Evolutionary conservation across 768 basidiomycete species (phyloP).

Genomic region (Suillus cothurnatus): DNA sequence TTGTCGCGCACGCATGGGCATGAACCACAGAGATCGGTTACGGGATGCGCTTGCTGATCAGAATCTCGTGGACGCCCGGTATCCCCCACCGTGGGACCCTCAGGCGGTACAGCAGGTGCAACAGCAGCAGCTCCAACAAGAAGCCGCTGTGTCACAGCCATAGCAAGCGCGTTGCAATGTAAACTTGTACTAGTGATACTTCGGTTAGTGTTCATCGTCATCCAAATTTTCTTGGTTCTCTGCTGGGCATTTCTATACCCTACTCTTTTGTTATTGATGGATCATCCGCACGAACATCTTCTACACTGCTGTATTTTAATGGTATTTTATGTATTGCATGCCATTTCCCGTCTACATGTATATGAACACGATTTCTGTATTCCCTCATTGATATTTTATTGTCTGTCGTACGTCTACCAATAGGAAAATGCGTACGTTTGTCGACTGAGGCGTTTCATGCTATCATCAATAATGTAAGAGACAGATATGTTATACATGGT

Average conservation of each 20-base stretch:
- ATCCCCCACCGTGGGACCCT: slow-evolving; percentile 73
- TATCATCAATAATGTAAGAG: not conserved
- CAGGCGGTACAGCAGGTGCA: slow-evolving; percentile 38
- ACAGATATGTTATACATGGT: not conserved
- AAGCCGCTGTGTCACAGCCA: not conserved
- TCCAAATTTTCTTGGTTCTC: not conserved
- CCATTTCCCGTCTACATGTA: not conserved
- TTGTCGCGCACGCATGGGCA: slow-evolving; percentile 74
- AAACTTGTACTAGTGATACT: not conserved
- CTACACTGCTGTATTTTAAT: slow-evolving; percentile 1
- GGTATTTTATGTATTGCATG: slow-evolving; percentile 6
- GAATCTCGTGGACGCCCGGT: slow-evolving; percentile 73
- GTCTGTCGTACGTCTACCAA: not conserved
- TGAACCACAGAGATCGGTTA: slow-evolving; percentile 72
- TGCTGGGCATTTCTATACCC: slow-evolving; percentile 2
- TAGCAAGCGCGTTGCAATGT: not conserved
- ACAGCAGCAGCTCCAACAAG: slow-evolving; percentile 22
- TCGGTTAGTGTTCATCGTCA: not conserved
- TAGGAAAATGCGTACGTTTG: not conserved
- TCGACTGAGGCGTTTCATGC: not conserved
- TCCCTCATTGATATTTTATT: not conserved
- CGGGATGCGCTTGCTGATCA: slow-evolving; percentile 78
- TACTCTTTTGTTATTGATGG: not conserved
- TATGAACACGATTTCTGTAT: not conserved
- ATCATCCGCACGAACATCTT: not conserved